Evolutionary conservation across 768 basidiomycete species (phyloP).

Genomic region (Leccinellum albellum): DNA sequence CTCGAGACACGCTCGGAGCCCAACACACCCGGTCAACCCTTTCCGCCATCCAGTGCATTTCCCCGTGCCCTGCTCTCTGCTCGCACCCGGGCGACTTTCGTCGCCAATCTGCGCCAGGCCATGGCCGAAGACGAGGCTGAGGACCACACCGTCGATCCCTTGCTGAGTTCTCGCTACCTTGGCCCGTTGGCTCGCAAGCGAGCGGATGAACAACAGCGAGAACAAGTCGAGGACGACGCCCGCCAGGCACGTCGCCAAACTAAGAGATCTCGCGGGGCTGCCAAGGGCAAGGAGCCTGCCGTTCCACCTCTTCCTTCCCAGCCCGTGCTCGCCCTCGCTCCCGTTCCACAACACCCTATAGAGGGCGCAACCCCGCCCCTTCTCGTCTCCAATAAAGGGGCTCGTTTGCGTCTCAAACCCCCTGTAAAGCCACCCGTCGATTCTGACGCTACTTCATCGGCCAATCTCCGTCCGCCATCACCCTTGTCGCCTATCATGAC

Average conservation of each 20-base stretch:
- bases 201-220: slow-evolving; percentile 40
- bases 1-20: slow-evolving; percentile 45
- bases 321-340: slow-evolving; percentile 27
- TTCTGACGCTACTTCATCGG: slow-evolving; percentile 14
- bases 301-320: slow-evolving; percentile 19
- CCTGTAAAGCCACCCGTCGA: slow-evolving; percentile 32
- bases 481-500: slow-evolving; percentile 34
- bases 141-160: slow-evolving; percentile 44
- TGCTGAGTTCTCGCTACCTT: slow-evolving; percentile 44
- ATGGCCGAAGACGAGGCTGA: slow-evolving; percentile 42
- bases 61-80: slow-evolving; percentile 45
- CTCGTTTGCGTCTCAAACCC: slow-evolving; percentile 48
- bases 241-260: slow-evolving; percentile 37
- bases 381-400: slow-evolving; percentile 45
- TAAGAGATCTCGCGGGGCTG: slow-evolving; percentile 30
- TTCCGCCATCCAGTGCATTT: slow-evolving; percentile 44
- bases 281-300: slow-evolving; percentile 39
- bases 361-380: slow-evolving; percentile 27
- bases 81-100: slow-evolving; percentile 43
- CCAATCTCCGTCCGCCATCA: slow-evolving; percentile 23
- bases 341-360: slow-evolving; percentile 15
- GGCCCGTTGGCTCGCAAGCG: slow-evolving; percentile 44
- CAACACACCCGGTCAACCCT: slow-evolving; percentile 27
- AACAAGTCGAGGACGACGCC: slow-evolving; percentile 44
- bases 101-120: slow-evolving; percentile 46